Evolutionary conservation across 2,329 filamentous ascomycete species (phyloP).

Genomic region (Arachnomyces sp.): DNA sequence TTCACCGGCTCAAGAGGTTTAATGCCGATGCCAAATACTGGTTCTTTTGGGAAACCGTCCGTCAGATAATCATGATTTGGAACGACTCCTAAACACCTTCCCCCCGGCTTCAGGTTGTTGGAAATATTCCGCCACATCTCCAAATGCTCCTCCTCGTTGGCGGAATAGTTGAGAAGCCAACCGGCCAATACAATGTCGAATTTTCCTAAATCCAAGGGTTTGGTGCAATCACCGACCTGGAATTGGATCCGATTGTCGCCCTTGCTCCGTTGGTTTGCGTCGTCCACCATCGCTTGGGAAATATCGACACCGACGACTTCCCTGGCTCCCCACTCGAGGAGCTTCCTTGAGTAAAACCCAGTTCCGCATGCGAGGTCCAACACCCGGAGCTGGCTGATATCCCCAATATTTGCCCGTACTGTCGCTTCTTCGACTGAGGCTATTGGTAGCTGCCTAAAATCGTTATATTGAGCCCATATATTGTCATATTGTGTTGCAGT

Average conservation of each 20-base stretch:
- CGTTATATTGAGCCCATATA: conserved; percentile 1
- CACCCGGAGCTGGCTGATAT: conserved; percentile 16
- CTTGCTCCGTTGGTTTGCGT: conserved; percentile 13
- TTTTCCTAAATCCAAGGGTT: conserved; percentile 17
- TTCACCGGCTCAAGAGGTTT: conserved; percentile 1
- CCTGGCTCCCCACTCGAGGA: conserved; percentile 27
- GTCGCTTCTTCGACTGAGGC: not conserved
- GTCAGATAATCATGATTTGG: conserved; percentile 17
- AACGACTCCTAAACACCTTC: conserved; percentile 26
- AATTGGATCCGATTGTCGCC: conserved; percentile 7
- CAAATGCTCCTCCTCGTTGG: conserved; percentile 19
- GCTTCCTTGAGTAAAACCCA: conserved; percentile 27
- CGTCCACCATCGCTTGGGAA: conserved; percentile 26
- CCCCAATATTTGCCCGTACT: conserved; percentile 1
- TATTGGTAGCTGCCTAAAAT: not conserved
- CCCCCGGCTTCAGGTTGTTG: conserved; percentile 27
- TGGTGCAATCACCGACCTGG: conserved; percentile 19
- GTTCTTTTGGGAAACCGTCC: conserved; percentile 13
- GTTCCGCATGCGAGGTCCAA: conserved; percentile 34
- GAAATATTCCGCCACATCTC: conserved; percentile 29
- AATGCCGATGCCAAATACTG: conserved; percentile 6
- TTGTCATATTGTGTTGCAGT: conserved; percentile 6
- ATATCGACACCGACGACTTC: conserved; percentile 30
- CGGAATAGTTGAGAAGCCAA: conserved; percentile 34
- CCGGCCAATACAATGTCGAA: conserved; percentile 31